Percentiles rank a stretch among this genome's conserved stretches.
phyloP scores from a whole-genome alignment of 106 monocot species.

The Ottelia alismoides region DNA sequence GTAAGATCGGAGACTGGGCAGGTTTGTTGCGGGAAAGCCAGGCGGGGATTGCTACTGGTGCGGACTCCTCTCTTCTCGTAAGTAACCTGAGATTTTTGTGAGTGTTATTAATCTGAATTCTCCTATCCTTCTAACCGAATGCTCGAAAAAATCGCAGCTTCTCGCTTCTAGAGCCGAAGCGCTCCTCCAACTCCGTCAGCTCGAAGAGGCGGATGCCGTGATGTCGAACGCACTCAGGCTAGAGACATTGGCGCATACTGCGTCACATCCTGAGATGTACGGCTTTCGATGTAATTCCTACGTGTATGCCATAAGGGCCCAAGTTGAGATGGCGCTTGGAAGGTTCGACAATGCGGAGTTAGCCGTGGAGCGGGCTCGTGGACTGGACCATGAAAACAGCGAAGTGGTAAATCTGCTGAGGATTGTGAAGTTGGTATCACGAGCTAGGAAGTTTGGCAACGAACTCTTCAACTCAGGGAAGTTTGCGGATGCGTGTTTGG shows the following conservation, averaged over 20 bases:
- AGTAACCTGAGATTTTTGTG: neutral
- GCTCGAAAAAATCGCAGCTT: no score
- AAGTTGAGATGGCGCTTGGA: constrained; percentile 79
- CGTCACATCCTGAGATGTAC: constrained; percentile 20
- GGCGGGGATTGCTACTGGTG: constrained; percentile 46
- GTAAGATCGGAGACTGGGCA: constrained; percentile 47
- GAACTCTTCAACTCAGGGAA: constrained; percentile 37
- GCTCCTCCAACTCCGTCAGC: constrained; percentile 51
- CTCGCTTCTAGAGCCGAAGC: constrained; percentile 67
- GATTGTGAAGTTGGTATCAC: constrained; percentile 31
- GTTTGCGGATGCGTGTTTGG: constrained; percentile 37
- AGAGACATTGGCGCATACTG: constrained; percentile 13
- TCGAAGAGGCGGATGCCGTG: constrained; percentile 62
- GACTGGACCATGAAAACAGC: constrained; percentile 26
- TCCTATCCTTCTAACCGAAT: no score
- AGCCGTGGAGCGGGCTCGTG: constrained; percentile 31
- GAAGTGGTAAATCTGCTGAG: constrained; percentile 19
- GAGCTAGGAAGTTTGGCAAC: constrained; percentile 40
- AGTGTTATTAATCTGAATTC: constrained; percentile 5
- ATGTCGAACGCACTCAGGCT: constrained; percentile 26
- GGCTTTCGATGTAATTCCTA: constrained; percentile 53
- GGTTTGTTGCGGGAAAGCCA: constrained; percentile 41
- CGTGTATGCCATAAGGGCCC: constrained; percentile 41
- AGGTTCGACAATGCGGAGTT: constrained; percentile 62
- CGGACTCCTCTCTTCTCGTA: constrained; percentile 49